Base-by-base conservation (phyloP, 345 rosid species). In the Bretschneidera sinensis region DNA sequence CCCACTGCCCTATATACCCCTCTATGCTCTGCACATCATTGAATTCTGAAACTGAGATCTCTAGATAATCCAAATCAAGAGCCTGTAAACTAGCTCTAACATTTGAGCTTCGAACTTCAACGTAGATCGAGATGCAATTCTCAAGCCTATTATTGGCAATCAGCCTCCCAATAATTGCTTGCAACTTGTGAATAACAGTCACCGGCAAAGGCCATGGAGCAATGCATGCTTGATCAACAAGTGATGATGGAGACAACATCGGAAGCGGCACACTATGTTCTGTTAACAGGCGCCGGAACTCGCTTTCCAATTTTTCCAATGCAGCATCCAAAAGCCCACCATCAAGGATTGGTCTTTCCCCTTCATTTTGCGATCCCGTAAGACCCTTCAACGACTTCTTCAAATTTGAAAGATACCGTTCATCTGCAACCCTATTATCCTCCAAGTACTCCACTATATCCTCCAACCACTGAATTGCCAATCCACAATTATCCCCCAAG, bases 391-490 rank as follows among this genome's bases (percentile, higher is more conserved):
- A 70, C 0, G 80, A 83, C 51, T 72, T 83, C 81, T 88, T 94
- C 77, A 91, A 57, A 69, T 71, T 85, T 6, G 66, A 79, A 66
- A 94, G 85, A 57, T 86, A 91, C 74, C 67, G 73, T 39, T 78
- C 79, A 75, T 91, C 97, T 0, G 96, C 99, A 61, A 94, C 84
- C 2, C 34, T 63, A 62, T 94, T 86, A 69, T 94, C 96, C 73
- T 85, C 95, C 75, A 94, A 64, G 68, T 88, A 94, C 89, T 94
- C 99, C 21, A 94, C 87, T 39, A 94, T 94, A 72, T 94, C 99
- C 75, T 91, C 97, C 78, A 94, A 65, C 99, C 99, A 94, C 81
- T 94, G 97, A 48, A 94, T 77, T 43, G 99, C 99, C 69, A 94
- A 79, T 35, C 92, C 97, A 47, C 95, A 94, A 68, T 94, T 94